Evolutionary conservation across 164 flowering plant genomes (phyloP), one percentile per base, ranked within the genome.

Genomic region (Vitis cinerea): DNA sequence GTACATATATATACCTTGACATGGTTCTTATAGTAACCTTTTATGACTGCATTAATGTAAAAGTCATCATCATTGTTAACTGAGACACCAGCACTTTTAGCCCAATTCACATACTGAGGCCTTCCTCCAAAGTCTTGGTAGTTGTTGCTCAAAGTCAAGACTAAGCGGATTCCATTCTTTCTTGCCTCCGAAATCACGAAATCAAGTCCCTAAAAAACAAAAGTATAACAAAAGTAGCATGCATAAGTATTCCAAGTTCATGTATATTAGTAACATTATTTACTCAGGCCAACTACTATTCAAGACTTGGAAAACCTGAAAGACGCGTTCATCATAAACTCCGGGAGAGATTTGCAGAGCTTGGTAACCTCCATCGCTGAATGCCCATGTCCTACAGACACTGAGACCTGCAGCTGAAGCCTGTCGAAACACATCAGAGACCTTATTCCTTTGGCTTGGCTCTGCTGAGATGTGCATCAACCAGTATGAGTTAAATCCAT

Each of bases 401-500:
- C 62, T 68, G 53, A 86, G 79, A 10, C 86, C 84, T 0, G 74
- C 70, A 5, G 73, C 63, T 0, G 85, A 54, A 49, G 90, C 86
- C 13, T 84, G 72, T 0, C 64, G 74, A 8, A 84, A 72, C 6
- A 70, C 84, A 2, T 63, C 16, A 14, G 83, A 66, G 5, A 83
- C 74, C 54, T 83, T 81, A 29, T 55, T 10, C 56, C 86, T 64
- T 15, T 73, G 19, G 29, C 52, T 53, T 7, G 82, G 86, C 2
- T 78, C 71, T 0, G 83, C 50, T 0, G 90, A 85, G 6, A 80
- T 67, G 14, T 60, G 29, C 86, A 86, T 84, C 79, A 86, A 44
- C 90, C 88, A 86, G 47, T 84, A 86, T 0, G 90, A 59, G 48
- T 84, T 86, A 71, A 84, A 86, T 0, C 90, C 90, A 67, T 84